Conservation (phyloP, 495 filamentous ascomycete species). For the Eremomyces bilateralis region DNA sequence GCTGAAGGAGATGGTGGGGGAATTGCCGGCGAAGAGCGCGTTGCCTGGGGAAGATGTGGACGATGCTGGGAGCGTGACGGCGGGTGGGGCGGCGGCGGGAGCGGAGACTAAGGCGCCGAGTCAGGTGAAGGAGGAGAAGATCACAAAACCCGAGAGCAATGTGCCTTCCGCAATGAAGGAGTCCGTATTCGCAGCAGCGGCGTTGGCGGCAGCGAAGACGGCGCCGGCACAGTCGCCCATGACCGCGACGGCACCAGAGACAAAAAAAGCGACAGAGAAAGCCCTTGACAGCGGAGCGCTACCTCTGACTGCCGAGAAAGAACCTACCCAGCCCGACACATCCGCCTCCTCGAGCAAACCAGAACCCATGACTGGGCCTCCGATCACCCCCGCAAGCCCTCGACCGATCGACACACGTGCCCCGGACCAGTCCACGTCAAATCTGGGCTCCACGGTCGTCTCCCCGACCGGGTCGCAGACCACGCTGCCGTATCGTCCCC, state of each 20-base stretch:
- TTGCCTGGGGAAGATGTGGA: too few species aligned
- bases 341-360: too few species aligned
- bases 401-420: too few species aligned
- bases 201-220: neutral
- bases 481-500: too few species aligned
- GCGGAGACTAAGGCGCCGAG: slow-evolving; percentile 1
- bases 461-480: too few species aligned
- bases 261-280: neutral
- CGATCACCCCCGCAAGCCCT: too few species aligned
- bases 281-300: neutral
- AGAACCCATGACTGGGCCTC: too few species aligned
- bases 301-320: neutral
- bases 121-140: neutral
- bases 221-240: neutral
- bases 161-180: neutral
- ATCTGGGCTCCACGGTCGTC: too few species aligned
- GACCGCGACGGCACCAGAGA: neutral
- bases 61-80: too few species aligned
- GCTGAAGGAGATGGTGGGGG: slow-evolving; percentile 59
- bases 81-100: too few species aligned
- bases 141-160: neutral
- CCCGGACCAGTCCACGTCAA: too few species aligned
- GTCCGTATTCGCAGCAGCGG: neutral
- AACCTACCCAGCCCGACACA: too few species aligned
- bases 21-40: slow-evolving; percentile 12